Conservation (phyloP, 805 yeast species). For the Schizosaccharomyces osmophilus region DNA sequence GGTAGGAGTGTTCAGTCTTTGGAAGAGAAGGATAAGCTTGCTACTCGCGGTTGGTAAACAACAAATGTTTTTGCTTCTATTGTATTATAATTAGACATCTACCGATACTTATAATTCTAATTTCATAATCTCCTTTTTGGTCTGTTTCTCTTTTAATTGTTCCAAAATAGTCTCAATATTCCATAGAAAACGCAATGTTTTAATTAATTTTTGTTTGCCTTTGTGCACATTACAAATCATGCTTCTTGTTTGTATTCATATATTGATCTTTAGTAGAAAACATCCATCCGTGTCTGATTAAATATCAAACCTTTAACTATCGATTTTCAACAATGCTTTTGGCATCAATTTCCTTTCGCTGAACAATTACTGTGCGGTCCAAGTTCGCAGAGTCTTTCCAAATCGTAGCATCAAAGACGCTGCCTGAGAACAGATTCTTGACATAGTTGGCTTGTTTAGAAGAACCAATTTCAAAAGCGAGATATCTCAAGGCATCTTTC, state of each 20-base stretch:
- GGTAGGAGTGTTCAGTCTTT: slow-evolving; percentile 38
- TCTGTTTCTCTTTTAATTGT: neutral
- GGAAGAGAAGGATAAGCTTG: slow-evolving; percentile 17
- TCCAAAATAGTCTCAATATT: neutral
- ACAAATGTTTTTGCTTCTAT: neutral
- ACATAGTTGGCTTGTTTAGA: neutral
- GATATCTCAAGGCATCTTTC: neutral
- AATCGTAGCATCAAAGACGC: neutral
- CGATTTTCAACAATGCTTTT: too few species aligned
- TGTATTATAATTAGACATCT: neutral
- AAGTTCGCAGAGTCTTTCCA: neutral
- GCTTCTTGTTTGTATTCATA: too few species aligned
- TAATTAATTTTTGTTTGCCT: too few species aligned
- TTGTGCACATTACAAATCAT: too few species aligned
- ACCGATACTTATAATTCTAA: neutral
- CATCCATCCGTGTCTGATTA: too few species aligned
- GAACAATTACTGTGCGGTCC: too few species aligned
- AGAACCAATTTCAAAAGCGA: neutral
- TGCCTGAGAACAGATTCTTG: neutral
- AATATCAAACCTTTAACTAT: too few species aligned
- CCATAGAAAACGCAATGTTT: too few species aligned
- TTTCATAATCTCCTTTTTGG: neutral
- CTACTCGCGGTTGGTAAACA: slow-evolving; percentile 9
- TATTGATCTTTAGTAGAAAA: too few species aligned
- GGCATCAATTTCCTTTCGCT: too few species aligned